Conservation (phyloP, 768 basidiomycete species). For the Terana coerulea region DNA sequence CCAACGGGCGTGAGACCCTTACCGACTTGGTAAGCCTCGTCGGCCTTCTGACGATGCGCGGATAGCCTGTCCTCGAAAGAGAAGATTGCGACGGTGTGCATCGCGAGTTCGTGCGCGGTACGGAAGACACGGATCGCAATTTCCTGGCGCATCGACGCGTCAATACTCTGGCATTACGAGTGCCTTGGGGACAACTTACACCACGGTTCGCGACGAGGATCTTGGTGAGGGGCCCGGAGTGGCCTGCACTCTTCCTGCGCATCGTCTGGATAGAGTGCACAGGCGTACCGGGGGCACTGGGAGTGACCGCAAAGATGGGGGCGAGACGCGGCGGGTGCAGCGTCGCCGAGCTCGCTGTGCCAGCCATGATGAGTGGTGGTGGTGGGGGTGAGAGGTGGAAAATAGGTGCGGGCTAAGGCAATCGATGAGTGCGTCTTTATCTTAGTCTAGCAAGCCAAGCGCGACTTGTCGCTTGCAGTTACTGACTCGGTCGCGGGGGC, state of each 20-base stretch:
- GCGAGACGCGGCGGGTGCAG: slow-evolving; percentile 74
- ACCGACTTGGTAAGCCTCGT: slow-evolving; percentile 98
- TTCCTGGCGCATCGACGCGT: slow-evolving; percentile 55
- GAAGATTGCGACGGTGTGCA: slow-evolving; percentile 99
- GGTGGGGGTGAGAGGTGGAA: neutral
- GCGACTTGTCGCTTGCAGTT: neutral
- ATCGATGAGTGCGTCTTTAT: slow-evolving; percentile 5
- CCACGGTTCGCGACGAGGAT: slow-evolving; percentile 91
- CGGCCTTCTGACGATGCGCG: slow-evolving; percentile 98
- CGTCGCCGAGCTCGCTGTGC: slow-evolving; percentile 17
- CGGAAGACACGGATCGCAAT: slow-evolving; percentile 99
- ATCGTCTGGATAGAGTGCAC: slow-evolving; percentile 90
- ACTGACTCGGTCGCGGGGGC: slow-evolving; percentile 6
- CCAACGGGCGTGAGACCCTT: slow-evolving; percentile 94
- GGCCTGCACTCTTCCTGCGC: slow-evolving; percentile 88
- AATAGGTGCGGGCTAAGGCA: neutral
- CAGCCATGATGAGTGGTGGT: slow-evolving; percentile 14
- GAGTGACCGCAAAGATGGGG: slow-evolving; percentile 66
- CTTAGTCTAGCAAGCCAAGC: neutral
- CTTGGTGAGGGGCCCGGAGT: slow-evolving; percentile 85
- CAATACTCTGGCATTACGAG: neutral
- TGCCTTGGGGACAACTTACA: slow-evolving; percentile 42
- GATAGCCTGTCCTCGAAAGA: slow-evolving; percentile 95
- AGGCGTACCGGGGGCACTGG: slow-evolving; percentile 78
- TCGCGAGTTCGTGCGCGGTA: slow-evolving; percentile 96